Evolutionary conservation across 108 stramenopile genomes (phyloP).

Genomic region (Cyclostephanos invisitatus): DNA sequence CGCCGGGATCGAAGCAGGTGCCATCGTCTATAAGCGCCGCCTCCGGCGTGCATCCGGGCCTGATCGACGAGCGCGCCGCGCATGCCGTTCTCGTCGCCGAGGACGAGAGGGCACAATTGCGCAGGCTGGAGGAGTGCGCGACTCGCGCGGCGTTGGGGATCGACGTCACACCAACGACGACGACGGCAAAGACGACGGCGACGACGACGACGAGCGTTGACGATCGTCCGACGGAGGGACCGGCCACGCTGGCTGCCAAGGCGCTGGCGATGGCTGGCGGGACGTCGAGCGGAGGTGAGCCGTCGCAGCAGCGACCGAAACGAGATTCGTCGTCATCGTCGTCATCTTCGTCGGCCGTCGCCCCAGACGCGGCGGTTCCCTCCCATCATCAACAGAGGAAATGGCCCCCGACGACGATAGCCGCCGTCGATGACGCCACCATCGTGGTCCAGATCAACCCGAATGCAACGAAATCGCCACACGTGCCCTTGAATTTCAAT

Average conservation of each 20-base stretch:
- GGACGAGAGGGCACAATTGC: constrained; percentile 28
- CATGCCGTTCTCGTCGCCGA: constrained; percentile 34
- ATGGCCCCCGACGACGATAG: neutral
- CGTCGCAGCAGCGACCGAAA: constrained; percentile 15
- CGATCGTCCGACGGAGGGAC: constrained; percentile 7
- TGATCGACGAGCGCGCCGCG: constrained; percentile 49
- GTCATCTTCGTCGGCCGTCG: neutral
- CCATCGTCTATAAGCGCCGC: constrained; percentile 67
- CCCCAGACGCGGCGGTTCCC: neutral
- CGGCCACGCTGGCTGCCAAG: constrained; percentile 34
- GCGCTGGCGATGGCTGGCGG: constrained; percentile 16
- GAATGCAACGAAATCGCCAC: constrained; percentile 35
- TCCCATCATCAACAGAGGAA: neutral
- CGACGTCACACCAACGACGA: neutral
- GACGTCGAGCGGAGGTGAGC: neutral
- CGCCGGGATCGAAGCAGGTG: constrained; percentile 72
- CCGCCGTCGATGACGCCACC: neutral
- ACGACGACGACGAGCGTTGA: neutral
- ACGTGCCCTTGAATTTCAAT: constrained; percentile 31
- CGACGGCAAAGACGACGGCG: neutral
- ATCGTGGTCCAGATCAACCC: constrained; percentile 13
- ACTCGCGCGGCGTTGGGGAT: constrained; percentile 32
- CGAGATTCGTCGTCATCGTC: constrained; percentile 12
- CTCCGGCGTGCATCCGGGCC: constrained; percentile 62
- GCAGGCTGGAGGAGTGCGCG: constrained; percentile 35